These are phyloP conservation scores for Trypanosoma brucei DNA, from an alignment of 208 protist species.

Conservation along the genomic window DNA sequence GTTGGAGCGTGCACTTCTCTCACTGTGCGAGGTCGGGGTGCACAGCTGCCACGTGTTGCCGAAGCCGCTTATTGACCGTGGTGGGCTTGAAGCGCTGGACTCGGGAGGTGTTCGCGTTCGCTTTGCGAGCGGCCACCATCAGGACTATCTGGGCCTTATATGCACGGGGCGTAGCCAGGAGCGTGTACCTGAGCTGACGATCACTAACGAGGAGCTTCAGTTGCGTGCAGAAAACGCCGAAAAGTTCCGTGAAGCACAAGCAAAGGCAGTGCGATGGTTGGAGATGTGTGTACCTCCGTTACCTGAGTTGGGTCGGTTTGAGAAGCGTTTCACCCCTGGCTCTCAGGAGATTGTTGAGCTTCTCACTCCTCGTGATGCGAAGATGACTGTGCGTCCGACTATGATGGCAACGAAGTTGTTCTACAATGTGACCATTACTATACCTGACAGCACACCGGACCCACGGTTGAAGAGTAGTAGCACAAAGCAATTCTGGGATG, in stretches of 20 bases:
- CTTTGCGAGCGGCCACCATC: constrained; percentile 72
- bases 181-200: constrained; percentile 72
- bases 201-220: constrained; percentile 83
- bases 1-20: constrained; percentile 79
- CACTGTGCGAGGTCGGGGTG: constrained; percentile 73
- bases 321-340: constrained; percentile 88
- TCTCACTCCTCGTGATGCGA: constrained; percentile 81
- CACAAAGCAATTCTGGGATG: constrained; percentile 90
- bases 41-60: constrained; percentile 84
- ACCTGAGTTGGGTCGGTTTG: constrained; percentile 75
- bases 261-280: constrained; percentile 79
- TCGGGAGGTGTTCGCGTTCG: constrained; percentile 82
- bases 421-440: constrained; percentile 88
- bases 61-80: constrained; percentile 69
- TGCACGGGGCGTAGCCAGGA: constrained; percentile 77
- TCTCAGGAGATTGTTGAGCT: constrained; percentile 90
- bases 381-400: constrained; percentile 88
- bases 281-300: constrained; percentile 88
- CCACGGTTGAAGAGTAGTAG: constrained; percentile 79
- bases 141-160: constrained; percentile 87
- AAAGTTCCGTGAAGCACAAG: constrained; percentile 56
- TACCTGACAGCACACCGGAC: constrained; percentile 73
- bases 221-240: constrained; percentile 74
- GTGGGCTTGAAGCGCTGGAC: constrained; percentile 71
- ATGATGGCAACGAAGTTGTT: constrained; percentile 92